A percentile compares a stretch with the other conserved stretches of the same genome.
phyloP scores from a whole-genome alignment of 2,329 filamentous ascomycete species.

The Colletotrichum sp. region DNA sequence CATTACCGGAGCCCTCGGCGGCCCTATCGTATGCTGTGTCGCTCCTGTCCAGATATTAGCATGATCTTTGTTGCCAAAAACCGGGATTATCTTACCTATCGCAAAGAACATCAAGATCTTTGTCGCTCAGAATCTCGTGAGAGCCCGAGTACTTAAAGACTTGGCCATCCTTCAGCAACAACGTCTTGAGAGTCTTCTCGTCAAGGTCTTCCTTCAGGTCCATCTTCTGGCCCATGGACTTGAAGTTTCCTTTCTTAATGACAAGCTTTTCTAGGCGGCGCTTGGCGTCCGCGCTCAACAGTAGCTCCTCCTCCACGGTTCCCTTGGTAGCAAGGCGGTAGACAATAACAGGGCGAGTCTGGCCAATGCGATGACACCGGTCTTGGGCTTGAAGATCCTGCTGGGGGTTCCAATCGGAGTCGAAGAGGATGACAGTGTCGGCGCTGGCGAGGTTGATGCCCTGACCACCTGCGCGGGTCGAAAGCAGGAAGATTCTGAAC shows the following conservation, averaged over 20 bases:
- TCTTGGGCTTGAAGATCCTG: slow-evolving; percentile 97
- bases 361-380: slow-evolving; percentile 91
- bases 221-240: slow-evolving; percentile 68
- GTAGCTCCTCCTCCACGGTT: slow-evolving; percentile 87
- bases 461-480: slow-evolving; percentile 89
- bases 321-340: slow-evolving; percentile 93
- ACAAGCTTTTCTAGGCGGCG: slow-evolving; percentile 91
- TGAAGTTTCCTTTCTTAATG: slow-evolving; percentile 91
- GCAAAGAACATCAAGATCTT: slow-evolving; percentile 78
- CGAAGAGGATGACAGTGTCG: slow-evolving; percentile 92
- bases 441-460: slow-evolving; percentile 93
- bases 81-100: slow-evolving; percentile 58
- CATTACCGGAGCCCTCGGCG: slow-evolving; percentile 77
- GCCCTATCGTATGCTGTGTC: slow-evolving; percentile 71
- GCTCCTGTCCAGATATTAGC: slow-evolving; percentile 40
- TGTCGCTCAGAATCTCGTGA: slow-evolving; percentile 72
- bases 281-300: slow-evolving; percentile 90
- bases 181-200: slow-evolving; percentile 63
- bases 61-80: neutral
- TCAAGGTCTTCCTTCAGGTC: slow-evolving; percentile 59
- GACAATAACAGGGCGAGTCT: slow-evolving; percentile 89
- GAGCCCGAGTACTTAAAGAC: slow-evolving; percentile 64
- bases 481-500: slow-evolving; percentile 82
- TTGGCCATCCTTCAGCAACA: slow-evolving; percentile 75
- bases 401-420: slow-evolving; percentile 93